phyloP scores from a whole-genome alignment of 1,139 yeast genomes.

The Geotrichum restrictum region DNA sequence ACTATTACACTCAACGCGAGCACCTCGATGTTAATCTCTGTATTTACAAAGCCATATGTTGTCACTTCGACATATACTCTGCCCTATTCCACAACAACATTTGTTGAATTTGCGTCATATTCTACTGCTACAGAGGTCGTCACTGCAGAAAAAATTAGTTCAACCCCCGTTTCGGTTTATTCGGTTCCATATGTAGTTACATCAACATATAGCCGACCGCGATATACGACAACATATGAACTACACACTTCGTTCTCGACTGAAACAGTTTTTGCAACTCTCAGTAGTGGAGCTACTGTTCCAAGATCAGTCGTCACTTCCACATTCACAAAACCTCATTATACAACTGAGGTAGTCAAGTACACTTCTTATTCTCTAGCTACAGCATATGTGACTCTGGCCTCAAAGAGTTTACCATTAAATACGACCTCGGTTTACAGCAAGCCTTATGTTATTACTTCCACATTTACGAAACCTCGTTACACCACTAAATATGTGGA shows the following conservation, averaged over 20 bases:
- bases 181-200: neutral
- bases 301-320: neutral
- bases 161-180: neutral
- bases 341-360: neutral
- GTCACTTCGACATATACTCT: conserved; percentile 1
- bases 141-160: neutral
- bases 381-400: neutral
- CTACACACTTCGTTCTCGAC: neutral
- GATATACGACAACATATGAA: neutral
- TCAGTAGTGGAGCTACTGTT: neutral
- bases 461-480: neutral
- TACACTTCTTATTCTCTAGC: neutral
- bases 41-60: neutral
- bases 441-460: neutral
- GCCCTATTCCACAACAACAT: neutral
- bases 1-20: neutral
- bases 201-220: conserved; percentile 3
- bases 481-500: neutral
- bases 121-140: conserved; percentile 1
- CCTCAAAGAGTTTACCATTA: neutral
- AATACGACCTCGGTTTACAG: neutral
- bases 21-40: neutral
- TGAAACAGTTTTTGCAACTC: neutral
- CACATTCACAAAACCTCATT: neutral
- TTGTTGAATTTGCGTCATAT: neutral